These are phyloP conservation scores for Dothiorella sarmentorum DNA, from an alignment of 2,329 filamentous ascomycete genomes.

Conservation along the genomic window DNA sequence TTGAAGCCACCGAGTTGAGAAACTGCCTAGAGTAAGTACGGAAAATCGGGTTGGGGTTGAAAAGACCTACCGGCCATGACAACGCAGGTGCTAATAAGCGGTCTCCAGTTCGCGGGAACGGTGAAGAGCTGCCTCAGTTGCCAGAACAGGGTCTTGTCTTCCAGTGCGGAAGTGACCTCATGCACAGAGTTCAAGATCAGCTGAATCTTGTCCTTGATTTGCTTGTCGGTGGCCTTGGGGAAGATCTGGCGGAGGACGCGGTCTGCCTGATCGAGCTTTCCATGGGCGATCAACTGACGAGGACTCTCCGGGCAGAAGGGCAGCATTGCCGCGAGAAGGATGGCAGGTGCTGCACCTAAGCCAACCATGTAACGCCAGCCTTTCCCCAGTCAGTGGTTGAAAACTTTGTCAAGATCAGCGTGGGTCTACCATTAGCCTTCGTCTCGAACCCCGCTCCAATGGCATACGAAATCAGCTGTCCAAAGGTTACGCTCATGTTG, in stretches of 20 bases:
- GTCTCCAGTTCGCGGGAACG: slow-evolving; percentile 36
- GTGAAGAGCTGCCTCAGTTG: slow-evolving; percentile 32
- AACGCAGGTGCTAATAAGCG: slow-evolving; percentile 38
- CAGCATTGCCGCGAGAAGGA: slow-evolving; percentile 34
- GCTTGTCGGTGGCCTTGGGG: slow-evolving; percentile 17
- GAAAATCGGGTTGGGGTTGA: background rate
- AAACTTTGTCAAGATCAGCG: too few species aligned
- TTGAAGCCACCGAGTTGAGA: slow-evolving; percentile 54
- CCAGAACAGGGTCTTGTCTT: slow-evolving; percentile 30
- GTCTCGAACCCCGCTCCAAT: slow-evolving; percentile 35
- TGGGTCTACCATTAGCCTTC: slow-evolving; percentile 34
- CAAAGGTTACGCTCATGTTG: slow-evolving; percentile 33
- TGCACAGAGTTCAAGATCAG: slow-evolving; percentile 27
- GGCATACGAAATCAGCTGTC: slow-evolving; percentile 34
- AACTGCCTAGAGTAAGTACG: slow-evolving; percentile 51
- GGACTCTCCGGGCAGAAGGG: slow-evolving; percentile 37
- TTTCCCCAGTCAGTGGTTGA: too few species aligned
- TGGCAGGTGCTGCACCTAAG: slow-evolving; percentile 35
- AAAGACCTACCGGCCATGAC: slow-evolving; percentile 36
- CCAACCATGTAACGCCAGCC: slow-evolving; percentile 32
- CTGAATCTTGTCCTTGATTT: slow-evolving; percentile 23
- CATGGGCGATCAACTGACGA: slow-evolving; percentile 39
- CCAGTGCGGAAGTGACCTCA: slow-evolving; percentile 35
- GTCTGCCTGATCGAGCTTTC: slow-evolving; percentile 31
- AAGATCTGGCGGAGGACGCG: slow-evolving; percentile 38